Base-by-base conservation (phyloP, 2,329 filamentous ascomycete genomes). In the Pestalotiopsis sp. region DNA sequence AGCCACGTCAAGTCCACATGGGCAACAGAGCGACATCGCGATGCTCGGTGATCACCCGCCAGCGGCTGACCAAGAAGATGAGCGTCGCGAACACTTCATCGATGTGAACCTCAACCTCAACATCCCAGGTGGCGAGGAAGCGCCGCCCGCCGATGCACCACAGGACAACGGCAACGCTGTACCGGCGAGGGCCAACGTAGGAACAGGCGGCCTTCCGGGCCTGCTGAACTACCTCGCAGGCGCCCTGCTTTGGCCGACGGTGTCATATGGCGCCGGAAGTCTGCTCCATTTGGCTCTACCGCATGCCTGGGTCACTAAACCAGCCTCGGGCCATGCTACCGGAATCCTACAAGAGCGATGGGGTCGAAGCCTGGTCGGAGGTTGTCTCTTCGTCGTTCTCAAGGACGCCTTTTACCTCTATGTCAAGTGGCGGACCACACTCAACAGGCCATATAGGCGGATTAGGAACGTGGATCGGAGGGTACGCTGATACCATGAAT, bases 311-410 rank as follows among this genome's bases (percentile, higher is more conserved):
- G 90, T 91, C 11, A 81, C 82, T 0, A 80, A 81, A 9, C 79
- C 83, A 1, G 27, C 73, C 5, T 27, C 38, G 4, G 71, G 76
- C 11, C 69, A 74, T 9, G 70, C 71, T 57, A 88, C 88, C 0
- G 91, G 92, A 0, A 83, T 98, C 31, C 79, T 99, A 39, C 93
- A 96, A 76, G 89, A 92, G 73, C 90, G 91, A 69, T 98, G 96
- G 94, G 96, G 94, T 1, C 87, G 96, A 68, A 98, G 93, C 75
- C 84, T 99, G 2, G 87, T 96, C 1, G 96, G 96, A 1, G 96
- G 96, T 0, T 96, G 93, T 77, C 81, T 97, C 23, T 97, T 95
- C 75, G 91, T 98, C 17, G 90, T 97, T 11, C 80, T 97, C 66
- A 96, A 95, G 79, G 90, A 92, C 73, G 84, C 83, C 2, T 81